These are phyloP conservation scores for Gynostemma pentaphyllum DNA, from an alignment of 306 rosid species.

Conservation along the genomic window DNA sequence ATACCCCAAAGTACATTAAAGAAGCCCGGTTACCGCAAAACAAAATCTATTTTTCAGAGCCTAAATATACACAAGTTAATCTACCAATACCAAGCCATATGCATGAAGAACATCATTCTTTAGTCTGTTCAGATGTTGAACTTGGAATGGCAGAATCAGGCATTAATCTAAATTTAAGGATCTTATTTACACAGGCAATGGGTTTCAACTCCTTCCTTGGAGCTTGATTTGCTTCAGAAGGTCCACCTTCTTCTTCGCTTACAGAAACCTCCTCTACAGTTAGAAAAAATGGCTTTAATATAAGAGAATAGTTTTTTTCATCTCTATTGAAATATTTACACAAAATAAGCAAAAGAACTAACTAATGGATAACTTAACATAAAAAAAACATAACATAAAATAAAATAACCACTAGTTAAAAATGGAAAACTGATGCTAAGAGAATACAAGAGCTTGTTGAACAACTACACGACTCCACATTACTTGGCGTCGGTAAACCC, in stretches of 20 bases:
- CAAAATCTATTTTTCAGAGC: no score
- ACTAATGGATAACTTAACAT: no score
- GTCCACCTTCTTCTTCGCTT: slow-evolving; percentile 59
- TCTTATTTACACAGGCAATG: slow-evolving; percentile 38
- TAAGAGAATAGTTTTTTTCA: not conserved
- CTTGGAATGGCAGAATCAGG: slow-evolving; percentile 30
- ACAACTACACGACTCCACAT: no score
- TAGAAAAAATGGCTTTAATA: slow-evolving; percentile 8
- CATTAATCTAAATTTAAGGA: slow-evolving; percentile 51
- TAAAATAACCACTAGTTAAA: no score
- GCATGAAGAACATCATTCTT: not conserved
- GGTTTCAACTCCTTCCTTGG: slow-evolving; percentile 51
- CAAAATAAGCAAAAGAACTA: not conserved
- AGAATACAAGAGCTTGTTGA: no score
- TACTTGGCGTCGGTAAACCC: no score
- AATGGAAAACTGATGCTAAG: no score
- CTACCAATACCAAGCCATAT: not conserved
- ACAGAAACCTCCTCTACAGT: slow-evolving; percentile 35
- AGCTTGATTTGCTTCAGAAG: slow-evolving; percentile 51
- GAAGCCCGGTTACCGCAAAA: no score
- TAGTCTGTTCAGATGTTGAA: slow-evolving; percentile 15
- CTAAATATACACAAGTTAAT: no score
- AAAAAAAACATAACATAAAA: no score
- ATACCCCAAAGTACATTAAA: no score
- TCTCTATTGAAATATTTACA: not conserved